A percentile compares a stretch with the other conserved stretches of the same genome.
Conservation (phyloP, 2,329 filamentous ascomycete genomes). For the Fonsecaea erecta region DNA sequence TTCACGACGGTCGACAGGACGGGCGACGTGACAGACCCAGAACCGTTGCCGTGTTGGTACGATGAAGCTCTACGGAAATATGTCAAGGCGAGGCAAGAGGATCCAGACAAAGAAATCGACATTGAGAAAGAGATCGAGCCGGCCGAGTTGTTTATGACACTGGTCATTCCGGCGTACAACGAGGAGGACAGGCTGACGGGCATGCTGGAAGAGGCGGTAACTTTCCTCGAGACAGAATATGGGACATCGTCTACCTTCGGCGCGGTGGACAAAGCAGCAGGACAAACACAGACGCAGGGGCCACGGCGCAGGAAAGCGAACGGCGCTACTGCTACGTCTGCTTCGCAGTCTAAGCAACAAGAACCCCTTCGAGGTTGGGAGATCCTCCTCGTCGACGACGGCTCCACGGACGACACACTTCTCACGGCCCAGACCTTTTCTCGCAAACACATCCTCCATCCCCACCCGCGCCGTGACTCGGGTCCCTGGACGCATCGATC, state of each 20-base stretch:
- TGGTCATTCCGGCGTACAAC: constrained; percentile 95
- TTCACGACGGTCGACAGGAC: constrained; percentile 76
- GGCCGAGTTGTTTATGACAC: constrained; percentile 81
- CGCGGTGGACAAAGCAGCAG: constrained; percentile 5
- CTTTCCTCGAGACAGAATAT: constrained; percentile 79
- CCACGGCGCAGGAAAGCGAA: constrained; percentile 40
- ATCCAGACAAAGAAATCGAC: constrained; percentile 38
- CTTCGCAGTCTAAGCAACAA: constrained; percentile 62
- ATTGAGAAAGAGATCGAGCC: constrained; percentile 64
- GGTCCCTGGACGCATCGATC: constrained; percentile 58
- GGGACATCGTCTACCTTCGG: constrained; percentile 53
- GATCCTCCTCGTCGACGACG: constrained; percentile 89
- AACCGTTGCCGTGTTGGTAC: constrained; percentile 81
- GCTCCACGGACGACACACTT: constrained; percentile 80
- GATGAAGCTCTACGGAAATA: constrained; percentile 69
- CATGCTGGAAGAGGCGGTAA: constrained; percentile 89
- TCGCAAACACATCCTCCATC: constrained; percentile 64
- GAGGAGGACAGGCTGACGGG: constrained; percentile 81
- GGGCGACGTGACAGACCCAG: constrained; percentile 59
- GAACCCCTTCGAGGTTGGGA: constrained; percentile 73
- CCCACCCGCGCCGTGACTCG: constrained; percentile 48
- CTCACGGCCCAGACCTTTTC: constrained; percentile 80
- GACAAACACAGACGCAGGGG: constrained; percentile 61
- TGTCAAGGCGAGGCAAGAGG: constrained; percentile 52
- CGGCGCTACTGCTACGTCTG: constrained; percentile 66